phyloP scores from a whole-genome alignment of 805 yeast genomes.

The Citeromyces matritensis region DNA sequence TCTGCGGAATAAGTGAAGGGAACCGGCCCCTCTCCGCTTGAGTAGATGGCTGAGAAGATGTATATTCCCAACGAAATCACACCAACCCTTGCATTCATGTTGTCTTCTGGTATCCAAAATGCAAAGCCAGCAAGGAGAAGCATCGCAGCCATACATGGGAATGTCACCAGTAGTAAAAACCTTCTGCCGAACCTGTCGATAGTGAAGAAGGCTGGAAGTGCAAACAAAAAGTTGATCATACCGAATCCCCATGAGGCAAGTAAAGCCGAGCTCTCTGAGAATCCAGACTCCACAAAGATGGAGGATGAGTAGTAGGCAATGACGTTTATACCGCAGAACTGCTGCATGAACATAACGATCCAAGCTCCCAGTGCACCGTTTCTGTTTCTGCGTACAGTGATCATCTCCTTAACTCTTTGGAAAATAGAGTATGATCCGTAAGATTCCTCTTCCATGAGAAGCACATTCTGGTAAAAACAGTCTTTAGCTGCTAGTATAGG shows the following conservation, averaged over 20 bases:
- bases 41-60: constrained; percentile 56
- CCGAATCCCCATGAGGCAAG: constrained; percentile 84
- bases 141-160: constrained; percentile 51
- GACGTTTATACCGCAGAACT: constrained; percentile 81
- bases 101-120: constrained; percentile 42
- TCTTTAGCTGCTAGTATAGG: constrained; percentile 57
- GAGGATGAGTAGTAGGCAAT: constrained; percentile 77
- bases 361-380: constrained; percentile 72
- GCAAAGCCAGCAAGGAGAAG: constrained; percentile 53
- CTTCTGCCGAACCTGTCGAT: constrained; percentile 73
- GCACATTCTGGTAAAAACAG: constrained; percentile 50
- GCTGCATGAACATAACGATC: constrained; percentile 82
- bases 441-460: constrained; percentile 47
- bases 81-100: constrained; percentile 40
- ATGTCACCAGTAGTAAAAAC: constrained; percentile 35
- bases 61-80: constrained; percentile 63
- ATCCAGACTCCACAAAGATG: constrained; percentile 56
- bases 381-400: constrained; percentile 67
- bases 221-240: constrained; percentile 64
- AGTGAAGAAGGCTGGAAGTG: constrained; percentile 69
- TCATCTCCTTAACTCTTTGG: constrained; percentile 37
- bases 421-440: constrained; percentile 24
- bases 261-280: constrained; percentile 44
- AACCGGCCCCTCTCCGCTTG: constrained; percentile 81
- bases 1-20: constrained; percentile 86